Evolutionary conservation across 2,329 filamentous ascomycete species (phyloP).

Genomic region (Clarireedia sp.): DNA sequence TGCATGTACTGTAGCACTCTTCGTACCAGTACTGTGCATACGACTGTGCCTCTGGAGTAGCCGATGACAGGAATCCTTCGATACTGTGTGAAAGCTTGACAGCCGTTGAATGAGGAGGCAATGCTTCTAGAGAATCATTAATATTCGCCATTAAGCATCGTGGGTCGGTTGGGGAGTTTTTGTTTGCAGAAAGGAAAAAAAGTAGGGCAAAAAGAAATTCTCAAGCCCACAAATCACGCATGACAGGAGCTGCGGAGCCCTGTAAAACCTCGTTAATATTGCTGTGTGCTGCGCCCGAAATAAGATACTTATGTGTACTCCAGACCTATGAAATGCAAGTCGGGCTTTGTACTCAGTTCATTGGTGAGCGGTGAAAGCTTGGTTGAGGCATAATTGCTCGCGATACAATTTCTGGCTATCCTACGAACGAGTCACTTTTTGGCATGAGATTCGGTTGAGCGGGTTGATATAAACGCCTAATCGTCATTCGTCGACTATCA

Average conservation of each 20-base stretch:
- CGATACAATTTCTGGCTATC: background rate
- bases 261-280: background rate
- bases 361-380: conserved; percentile 20
- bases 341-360: conserved; percentile 11
- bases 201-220: background rate
- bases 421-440: background rate
- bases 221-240: conserved; percentile 4
- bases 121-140: background rate
- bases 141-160: background rate
- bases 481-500: conserved; percentile 25
- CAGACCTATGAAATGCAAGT: conserved; percentile 22
- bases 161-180: background rate
- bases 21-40: background rate
- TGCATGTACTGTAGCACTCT: no score
- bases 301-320: background rate
- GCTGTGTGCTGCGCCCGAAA: conserved; percentile 14
- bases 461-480: conserved; percentile 18
- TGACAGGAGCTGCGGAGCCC: conserved; percentile 2
- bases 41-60: conserved; percentile 20
- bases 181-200: conserved; percentile 1
- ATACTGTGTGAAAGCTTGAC: conserved; percentile 4
- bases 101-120: background rate
- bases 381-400: conserved; percentile 17
- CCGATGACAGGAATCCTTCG: conserved; percentile 16
- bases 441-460: conserved; percentile 5